Evolutionary conservation across 805 yeast species (phyloP), one percentile per base, ranked within the genome.

Genomic region (Suhomyces xylopsoci): DNA sequence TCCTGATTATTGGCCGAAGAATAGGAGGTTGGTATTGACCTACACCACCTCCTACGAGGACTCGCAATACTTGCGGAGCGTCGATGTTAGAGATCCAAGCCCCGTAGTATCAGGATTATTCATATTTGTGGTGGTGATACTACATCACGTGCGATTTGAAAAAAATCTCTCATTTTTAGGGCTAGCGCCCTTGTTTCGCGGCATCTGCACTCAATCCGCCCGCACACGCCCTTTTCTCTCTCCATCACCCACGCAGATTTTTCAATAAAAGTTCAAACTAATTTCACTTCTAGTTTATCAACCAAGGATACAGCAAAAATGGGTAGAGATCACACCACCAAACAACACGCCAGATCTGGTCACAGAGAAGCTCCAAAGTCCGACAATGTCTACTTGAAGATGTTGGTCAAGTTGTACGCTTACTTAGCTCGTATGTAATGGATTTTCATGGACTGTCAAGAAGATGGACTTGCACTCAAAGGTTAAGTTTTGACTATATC

Each of bases 311-410:
- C 56, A 48, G 15, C 22, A 38, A 55, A 69, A 73, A 92, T 92
- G 98, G 98, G 97, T 87, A 90, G 87, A 82, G 98, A 94, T 84
- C 96, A 90, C 84, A 83, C 87, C 81, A 77, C 85, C 78, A 94
- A 93, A 81, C 97, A 90, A 82, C 99, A 94, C 87, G 84, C 83
- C 76, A 90, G 91, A 82, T 81, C 87, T 68, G 87, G 96, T 81
- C 96, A 90, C 90, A 91, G 99, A 83, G 81, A 87, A 77, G 97
- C 97, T 81, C 99, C 99, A 83, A 90, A 90, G 85, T 93, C 98
- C 66, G 97, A 94, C 83, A 94, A 94, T 78, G 97, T 92, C 82
- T 94, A 94, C 97, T 84, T 94, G 82, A 88, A 88, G 81, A 81
- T 94, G 77, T 88, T 94, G 81, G 98, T 93, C 79, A 93, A 93